Base-by-base conservation (phyloP, 768 basidiomycete genomes). In the Rhodotorula sphaerocarpa region DNA sequence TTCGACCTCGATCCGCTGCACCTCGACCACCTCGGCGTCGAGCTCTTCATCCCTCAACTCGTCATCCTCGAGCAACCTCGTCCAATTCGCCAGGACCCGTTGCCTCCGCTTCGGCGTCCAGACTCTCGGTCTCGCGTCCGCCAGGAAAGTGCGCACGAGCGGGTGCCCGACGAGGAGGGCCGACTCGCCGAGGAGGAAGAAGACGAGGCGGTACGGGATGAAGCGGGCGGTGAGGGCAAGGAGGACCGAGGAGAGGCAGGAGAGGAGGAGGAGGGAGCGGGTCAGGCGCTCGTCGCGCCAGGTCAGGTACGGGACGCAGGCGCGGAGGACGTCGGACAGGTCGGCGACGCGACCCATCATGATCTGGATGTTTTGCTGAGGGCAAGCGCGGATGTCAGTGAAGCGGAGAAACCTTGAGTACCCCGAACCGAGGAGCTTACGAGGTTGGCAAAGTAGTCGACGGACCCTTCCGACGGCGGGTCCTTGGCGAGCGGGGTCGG, bases 321-420 rank as follows among this genome's bases (percentile, higher is more conserved):
- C 59, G 7, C 72, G 68, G 16, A 64, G 65, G 34, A 52, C 25
- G 57, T 73, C 72, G 2, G 69, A 61, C 21, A 68, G 46, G 59
- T 67, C 66, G 18, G 70, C 59, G 27, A 70, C 54, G 18, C 66
- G 58, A 7, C 72, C 72, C 72, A 73, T 73, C 55, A 70, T 62
- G 60, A 65, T 69, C 42, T 73, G 72, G 46, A 73, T 73, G 66
- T 68, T 67, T 61, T 70, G 69, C 66, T 68, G 59, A 20, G 31
- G 3, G 36, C 14, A n/a, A 20, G 14, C 2, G 16, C 1, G 23
- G 11, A 31, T 30, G n/a, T n/a, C n/a, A n/a, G n/a, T n/a, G n/a
- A n/a, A n/a, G n/a, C n/a, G n/a, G 45, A n/a, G 4, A 6, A 58
- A 2, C 27, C 5, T 21, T 11, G 47, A 15, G 21, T 18, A 11